A percentile compares a stretch with the other conserved stretches of the same genome.
Evolutionary conservation across 2,329 filamentous ascomycete genomes (phyloP).

Genomic region (Phialocephala sp.): DNA sequence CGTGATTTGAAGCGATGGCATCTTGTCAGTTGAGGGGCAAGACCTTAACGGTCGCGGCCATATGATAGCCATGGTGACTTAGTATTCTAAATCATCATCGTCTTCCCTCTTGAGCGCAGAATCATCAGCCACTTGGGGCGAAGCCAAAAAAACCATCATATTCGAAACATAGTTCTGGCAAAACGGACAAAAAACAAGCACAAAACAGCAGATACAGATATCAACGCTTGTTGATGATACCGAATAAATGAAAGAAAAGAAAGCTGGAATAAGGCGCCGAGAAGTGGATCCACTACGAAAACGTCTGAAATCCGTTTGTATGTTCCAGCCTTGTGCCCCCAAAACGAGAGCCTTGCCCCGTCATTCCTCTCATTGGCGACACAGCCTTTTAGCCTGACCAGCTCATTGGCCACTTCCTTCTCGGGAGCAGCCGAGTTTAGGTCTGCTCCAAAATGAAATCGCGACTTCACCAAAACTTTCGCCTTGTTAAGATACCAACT

Average conservation of each 20-base stretch:
- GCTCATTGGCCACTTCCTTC: constrained; percentile 19
- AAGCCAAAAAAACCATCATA: not conserved
- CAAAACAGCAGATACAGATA: not conserved
- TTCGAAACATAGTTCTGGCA: not conserved
- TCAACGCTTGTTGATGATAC: not conserved
- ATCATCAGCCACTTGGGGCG: not conserved
- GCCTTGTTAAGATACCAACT: constrained; percentile 2
- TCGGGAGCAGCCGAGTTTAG: constrained; percentile 22
- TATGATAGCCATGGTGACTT: not conserved
- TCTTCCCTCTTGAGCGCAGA: not conserved
- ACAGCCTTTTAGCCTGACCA: not conserved
- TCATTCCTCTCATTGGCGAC: not conserved
- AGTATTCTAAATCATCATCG: not conserved
- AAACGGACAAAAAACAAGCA: not conserved
- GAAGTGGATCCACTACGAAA: not conserved
- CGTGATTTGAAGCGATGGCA: not conserved
- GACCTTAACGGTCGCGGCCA: not conserved
- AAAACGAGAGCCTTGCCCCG: not conserved
- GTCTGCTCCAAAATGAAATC: constrained; percentile 20
- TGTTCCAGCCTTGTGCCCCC: constrained; percentile 21
- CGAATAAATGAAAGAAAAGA: not conserved
- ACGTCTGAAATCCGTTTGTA: constrained; percentile 1
- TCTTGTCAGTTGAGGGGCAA: not conserved
- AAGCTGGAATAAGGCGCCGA: not conserved
- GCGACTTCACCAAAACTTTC: constrained; percentile 21